Percentiles rank a stretch among this genome's conserved stretches.
phyloP scores from a whole-genome alignment of 176 grass and related monocot genomes.

The Rhynchospora pubera region DNA sequence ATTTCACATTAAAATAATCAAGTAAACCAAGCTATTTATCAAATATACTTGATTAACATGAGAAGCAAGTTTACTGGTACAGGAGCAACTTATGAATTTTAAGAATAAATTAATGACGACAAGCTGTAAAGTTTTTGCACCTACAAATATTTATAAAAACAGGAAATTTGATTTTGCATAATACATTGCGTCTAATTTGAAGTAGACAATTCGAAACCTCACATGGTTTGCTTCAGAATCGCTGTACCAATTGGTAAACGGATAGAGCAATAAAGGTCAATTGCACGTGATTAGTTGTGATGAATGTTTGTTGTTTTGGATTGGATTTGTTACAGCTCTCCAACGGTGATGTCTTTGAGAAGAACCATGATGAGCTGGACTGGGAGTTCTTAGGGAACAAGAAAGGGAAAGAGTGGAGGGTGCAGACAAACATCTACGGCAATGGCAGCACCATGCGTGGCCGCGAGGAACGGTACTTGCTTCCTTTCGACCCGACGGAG shows the following conservation, averaged over 20 bases:
- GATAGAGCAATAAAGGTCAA: not conserved
- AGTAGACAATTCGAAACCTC: not conserved
- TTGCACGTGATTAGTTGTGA: constrained; percentile 9
- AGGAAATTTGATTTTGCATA: not conserved
- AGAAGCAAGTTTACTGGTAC: too few species aligned
- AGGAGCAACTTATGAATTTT: too few species aligned
- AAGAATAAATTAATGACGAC: not conserved
- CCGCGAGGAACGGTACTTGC: constrained; percentile 41
- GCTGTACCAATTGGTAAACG: not conserved
- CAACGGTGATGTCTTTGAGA: constrained; percentile 47
- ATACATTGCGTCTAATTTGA: not conserved
- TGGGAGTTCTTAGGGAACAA: constrained; percentile 56
- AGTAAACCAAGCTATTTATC: too few species aligned
- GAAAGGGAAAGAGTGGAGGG: constrained; percentile 43
- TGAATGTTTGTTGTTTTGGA: constrained; percentile 17
- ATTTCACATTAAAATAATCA: too few species aligned
- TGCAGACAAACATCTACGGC: constrained; percentile 50
- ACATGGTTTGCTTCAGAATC: constrained; percentile 9
- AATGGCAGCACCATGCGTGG: constrained; percentile 49
- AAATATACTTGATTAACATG: too few species aligned
- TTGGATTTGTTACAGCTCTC: constrained; percentile 39
- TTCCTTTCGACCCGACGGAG: constrained; percentile 45
- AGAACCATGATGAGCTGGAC: constrained; percentile 47
- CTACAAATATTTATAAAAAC: not conserved
- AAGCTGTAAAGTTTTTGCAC: not conserved